phyloP scores from a whole-genome alignment of 73 alveolate species.

The Loxodes magnus region DNA sequence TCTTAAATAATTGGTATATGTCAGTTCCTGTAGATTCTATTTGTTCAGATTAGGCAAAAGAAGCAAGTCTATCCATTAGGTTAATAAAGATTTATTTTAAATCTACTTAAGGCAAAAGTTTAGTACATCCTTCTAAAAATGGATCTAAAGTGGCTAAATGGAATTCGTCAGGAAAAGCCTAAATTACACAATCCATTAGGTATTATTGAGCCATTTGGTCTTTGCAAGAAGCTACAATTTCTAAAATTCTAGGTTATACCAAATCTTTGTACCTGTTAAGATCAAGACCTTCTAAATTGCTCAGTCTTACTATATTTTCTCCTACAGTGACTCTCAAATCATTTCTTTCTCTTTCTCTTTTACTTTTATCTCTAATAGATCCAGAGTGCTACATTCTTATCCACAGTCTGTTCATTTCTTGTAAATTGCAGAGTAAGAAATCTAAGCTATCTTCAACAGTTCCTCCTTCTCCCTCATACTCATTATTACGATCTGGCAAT shows the following conservation, averaged over 20 bases:
- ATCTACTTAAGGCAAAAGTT: conserved; percentile 81
- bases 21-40: conserved; percentile 51
- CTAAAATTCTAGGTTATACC: conserved; percentile 78
- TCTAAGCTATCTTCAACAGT: conserved; percentile 86
- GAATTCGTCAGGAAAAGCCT: conserved; percentile 92
- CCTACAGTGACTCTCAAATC: conserved; percentile 87
- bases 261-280: conserved; percentile 54
- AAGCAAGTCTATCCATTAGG: conserved; percentile 83
- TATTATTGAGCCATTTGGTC: conserved; percentile 81
- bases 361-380: conserved; percentile 43
- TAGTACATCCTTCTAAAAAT: conserved; percentile 64
- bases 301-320: conserved; percentile 80
- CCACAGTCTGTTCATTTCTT: conserved; percentile 96
- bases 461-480: conserved; percentile 73
- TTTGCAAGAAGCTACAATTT: conserved; percentile 66
- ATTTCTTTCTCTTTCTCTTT: conserved; percentile 79
- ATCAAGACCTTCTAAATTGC: conserved; percentile 75
- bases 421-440: conserved; percentile 69
- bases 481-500: conserved; percentile 83
- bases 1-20: conserved; percentile 75
- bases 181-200: conserved; percentile 86
- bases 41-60: conserved; percentile 55
- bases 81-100: conserved; percentile 76
- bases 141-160: conserved; percentile 75
- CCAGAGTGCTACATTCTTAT: conserved; percentile 73